These are phyloP conservation scores for Myriosclerotinia curreyana DNA, from an alignment of 2,329 filamentous ascomycete species.

Conservation along the genomic window DNA sequence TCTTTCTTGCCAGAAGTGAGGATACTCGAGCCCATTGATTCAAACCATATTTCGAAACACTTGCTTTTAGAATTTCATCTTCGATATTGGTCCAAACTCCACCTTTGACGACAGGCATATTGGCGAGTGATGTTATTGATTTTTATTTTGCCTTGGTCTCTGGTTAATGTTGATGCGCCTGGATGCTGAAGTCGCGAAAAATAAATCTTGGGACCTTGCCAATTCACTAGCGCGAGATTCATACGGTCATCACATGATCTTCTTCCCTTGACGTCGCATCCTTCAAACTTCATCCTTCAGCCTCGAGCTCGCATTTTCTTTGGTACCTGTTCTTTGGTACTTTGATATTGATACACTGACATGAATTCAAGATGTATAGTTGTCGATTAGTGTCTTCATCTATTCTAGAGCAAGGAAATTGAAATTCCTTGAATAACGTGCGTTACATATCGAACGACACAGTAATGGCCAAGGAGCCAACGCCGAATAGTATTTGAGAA, in stretches of 20 bases:
- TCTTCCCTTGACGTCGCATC: not conserved
- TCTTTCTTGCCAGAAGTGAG: constrained; percentile 93
- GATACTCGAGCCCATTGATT: constrained; percentile 99
- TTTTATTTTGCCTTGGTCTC: constrained; percentile 12
- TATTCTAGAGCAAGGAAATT: not conserved
- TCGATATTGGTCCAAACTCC: constrained; percentile 74
- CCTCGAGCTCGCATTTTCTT: not conserved
- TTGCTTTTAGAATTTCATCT: constrained; percentile 90
- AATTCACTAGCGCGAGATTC: constrained; percentile 9
- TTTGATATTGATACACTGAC: too few species aligned
- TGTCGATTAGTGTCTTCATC: not conserved
- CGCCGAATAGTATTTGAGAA: not conserved
- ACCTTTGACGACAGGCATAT: constrained; percentile 71
- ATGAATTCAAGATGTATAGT: not conserved
- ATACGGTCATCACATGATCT: not conserved
- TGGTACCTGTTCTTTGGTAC: too few species aligned
- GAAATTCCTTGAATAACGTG: not conserved
- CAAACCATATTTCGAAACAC: constrained; percentile 89
- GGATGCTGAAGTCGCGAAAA: constrained; percentile 19
- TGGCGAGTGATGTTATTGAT: constrained; percentile 33
- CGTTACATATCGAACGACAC: too few species aligned
- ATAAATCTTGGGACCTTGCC: constrained; percentile 20
- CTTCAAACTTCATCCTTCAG: not conserved
- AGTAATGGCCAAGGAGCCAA: not conserved
- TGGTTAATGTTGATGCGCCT: constrained; percentile 11